Base-by-base conservation (phyloP, 2,329 filamentous ascomycete species). In the Curvularia hawaiiensis region DNA sequence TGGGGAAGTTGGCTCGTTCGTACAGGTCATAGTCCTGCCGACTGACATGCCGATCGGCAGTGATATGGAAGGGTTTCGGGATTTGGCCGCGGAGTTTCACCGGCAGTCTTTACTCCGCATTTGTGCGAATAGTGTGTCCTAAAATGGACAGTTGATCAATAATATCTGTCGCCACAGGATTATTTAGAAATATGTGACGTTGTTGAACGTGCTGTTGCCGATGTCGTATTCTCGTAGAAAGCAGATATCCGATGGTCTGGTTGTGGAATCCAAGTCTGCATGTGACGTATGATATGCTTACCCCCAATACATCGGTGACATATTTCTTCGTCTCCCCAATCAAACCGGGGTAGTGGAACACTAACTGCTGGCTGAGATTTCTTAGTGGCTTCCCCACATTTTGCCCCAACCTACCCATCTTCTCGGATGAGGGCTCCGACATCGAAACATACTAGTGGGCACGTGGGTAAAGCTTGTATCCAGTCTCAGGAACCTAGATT, bases 1-100 rank as follows among this genome's bases (percentile, higher is more conserved):
- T 66, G 12, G 47, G 45, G 18, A 48, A 22, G 30, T 31, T 48
- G 18, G 31, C 31, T 22, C 30, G 31, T 16, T 48, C 45, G 45
- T 48, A 48, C 9, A 48, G 6, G 31, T 20, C 31, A 4, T 48
- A 48, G 31, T 48, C 10, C 8, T 8, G 26, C 16, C 16, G 26
- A 14, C 4, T 45, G 3, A 16, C n/a, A 38, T 18, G 35, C 35
- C 35, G 16, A 38, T 38, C 16, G 35, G 35, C 35, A n/a, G 16
- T 18, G 14, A 38, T 38, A 16, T 24, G 18, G 39, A 22, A 20
- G 39, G 39, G 39, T 24, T 41, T 45, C 43, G 43, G 43, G 2
- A 30, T 45, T 31, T 45, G 26, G 24, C 43, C 43, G 43, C 26
- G 43, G 43, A 20, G 2, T 45, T 31, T 45, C 24, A 16, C 43